Evolutionary conservation across 805 yeast species (phyloP), one percentile per base, ranked within the genome.

Genomic region (Wickerhamomyces kurtzmanii): DNA sequence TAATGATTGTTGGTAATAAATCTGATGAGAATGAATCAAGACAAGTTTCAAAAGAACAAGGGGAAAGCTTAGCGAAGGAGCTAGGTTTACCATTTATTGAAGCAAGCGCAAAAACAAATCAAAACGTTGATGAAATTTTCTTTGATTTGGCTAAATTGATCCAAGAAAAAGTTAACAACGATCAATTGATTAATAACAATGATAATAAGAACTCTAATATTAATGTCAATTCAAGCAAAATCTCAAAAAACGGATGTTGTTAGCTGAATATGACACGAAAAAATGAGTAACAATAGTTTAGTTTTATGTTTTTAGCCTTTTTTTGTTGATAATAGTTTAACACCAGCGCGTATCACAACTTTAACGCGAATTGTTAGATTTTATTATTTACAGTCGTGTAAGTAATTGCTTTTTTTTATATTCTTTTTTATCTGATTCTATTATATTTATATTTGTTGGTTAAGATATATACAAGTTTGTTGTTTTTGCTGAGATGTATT

Each of bases 1-100:
- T 91, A 49, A 77, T 89, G 49, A 65, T 91, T 41, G 96, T 91
- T 11, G 99, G 96, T 39, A 91, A 91, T 68, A 91, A 91, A 65
- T 78, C 82, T 53, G 99, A 91, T 49, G 91, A 87, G 59, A 76
- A 69, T 29, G 89, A 77, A 36, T 71, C 81, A 41, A 77, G 98
- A 57, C 87, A 80, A 32, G 94, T 91, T 9, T 65, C 87, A 15
- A 67, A 71, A 32, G 95, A 89, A 49, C 94, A 89, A 56, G 99
- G 97, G 47, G 84, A 81, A 51, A 74, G 71, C 13, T 65, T 91
- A 40, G 96, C 97, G 16, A 68, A 75, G 33, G 93, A 81, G 55
- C 68, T 91, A 42, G 83, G 83, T 31, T 67, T 91, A 31, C 94
- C 95, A 17, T 91, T 91, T 57, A 67, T 91, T 49, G 99, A 91